Base-by-base conservation (phyloP, 2,329 filamentous ascomycete species). In the Trichoderma hamatum region DNA sequence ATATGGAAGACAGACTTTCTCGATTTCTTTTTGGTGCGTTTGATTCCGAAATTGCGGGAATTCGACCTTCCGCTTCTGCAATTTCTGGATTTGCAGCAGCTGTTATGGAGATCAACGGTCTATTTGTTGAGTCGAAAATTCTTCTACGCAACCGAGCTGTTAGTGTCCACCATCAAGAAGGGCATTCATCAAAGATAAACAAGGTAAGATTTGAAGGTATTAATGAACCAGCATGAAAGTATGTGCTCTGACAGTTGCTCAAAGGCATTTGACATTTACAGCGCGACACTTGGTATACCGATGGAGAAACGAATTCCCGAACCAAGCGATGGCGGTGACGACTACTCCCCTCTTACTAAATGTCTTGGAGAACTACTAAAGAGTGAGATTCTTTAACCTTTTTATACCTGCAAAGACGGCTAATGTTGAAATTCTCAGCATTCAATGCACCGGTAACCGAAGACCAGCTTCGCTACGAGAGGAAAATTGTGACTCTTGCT, bases 1-100 rank as follows among this genome's bases (percentile, higher is more conserved):
- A 69, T 21, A 67, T 71, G 67, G 67, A 71, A 34, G 69, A 71
- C 21, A 66, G 61, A 32, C 58, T 71, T n/a, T 69, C 67, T 52
- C 60, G 67, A 10, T 71, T 71, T 32, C 56, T 71, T 28, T 71
- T 64, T 19, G 61, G 54, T 7, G 58, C 30, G 6, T 69, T 59
- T 43, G 62, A 66, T 3, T 14, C 60, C 13, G 61, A 36, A 19
- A 5, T 52, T 4, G 52, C 62, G 19, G 54, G 24, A 14, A 28
- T 52, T 26, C 59, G 69, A 5, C 69, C 69, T 16, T 58, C 69
- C 11, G 55, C 59, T 5, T 69, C 69, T 19, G 55, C 69, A 4
- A 58, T 71, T 14, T 26, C 67, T 6, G 69, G 64, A 10, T 62
- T 71, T 28, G 60, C 67, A 26, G 67, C 55, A 10, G 67, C 69